Base-by-base conservation (phyloP, 2,329 filamentous ascomycete species). In the Albophoma yamanashiensis region DNA sequence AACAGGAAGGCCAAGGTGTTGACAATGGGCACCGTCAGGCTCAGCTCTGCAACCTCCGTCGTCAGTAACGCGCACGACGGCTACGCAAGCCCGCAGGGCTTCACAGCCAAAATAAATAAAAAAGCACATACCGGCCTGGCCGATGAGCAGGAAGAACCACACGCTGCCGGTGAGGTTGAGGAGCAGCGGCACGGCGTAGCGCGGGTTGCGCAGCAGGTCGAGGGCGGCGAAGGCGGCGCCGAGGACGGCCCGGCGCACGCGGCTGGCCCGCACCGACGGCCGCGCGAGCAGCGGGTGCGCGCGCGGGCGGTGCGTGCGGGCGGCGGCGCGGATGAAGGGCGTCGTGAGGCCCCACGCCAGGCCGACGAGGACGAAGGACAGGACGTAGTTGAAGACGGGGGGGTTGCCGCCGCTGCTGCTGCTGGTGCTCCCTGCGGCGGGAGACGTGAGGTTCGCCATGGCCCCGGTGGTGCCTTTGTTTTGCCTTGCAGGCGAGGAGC, bases 1-100 rank as follows among this genome's bases (percentile, higher is more conserved):
- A 97, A 97, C n/a, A 97, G 75, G 67, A 97, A 97, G 0, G 93
- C 93, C 69, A 96, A 77, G 0, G 92, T 96, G 69, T 97, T 97
- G 1, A 93, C 92, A 63, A 97, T 94, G 1, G 93, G 93, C 0
- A 97, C 92, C 2, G 92, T 97, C 63, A 97, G 78, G 70, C 92
- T 96, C 66, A 97, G 71, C 74, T 97, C 93, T 94, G 22, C 25
- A 43, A 52, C 60, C 42, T 31, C 27, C 3, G 27, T 31, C 27
- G 27, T 31, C 27, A 31, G n/a, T n/a, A n/a, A n/a, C n/a, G n/a
- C n/a, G n/a, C 50, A 3, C 25, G 3, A 7, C 17, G 15, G 0
- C 27, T 6, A 11, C 47, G 31, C n/a, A n/a, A n/a, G n/a, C n/a
- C n/a, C n/a, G n/a, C n/a, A n/a, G n/a, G n/a, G n/a, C n/a, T n/a